phyloP scores from a whole-genome alignment of 2,329 filamentous ascomycete species.

The Sporothrix brunneoviolacea region DNA sequence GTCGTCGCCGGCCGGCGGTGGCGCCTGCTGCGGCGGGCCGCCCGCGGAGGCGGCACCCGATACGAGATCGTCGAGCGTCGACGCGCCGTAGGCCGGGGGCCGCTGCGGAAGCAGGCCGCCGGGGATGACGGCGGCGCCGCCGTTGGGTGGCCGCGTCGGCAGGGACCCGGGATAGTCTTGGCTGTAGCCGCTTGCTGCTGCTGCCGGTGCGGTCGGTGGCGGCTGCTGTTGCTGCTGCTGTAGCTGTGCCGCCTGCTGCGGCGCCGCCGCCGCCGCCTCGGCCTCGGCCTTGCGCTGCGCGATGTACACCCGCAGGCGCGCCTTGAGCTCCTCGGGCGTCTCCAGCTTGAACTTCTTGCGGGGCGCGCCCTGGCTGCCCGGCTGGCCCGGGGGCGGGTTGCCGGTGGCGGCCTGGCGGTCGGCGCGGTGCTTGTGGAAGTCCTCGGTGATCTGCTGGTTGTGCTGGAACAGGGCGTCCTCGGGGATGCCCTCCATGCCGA shows the following conservation, averaged over 20 bases:
- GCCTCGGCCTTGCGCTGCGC: slow-evolving; percentile 52
- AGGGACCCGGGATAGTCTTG: slow-evolving; percentile 18
- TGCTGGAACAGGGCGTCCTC: slow-evolving; percentile 77
- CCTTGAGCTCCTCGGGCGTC: slow-evolving; percentile 69
- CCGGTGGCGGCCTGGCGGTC: slow-evolving; percentile 77
- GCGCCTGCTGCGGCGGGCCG: not conserved
- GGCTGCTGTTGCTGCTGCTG: slow-evolving; percentile 10
- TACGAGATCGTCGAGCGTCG: slow-evolving; percentile 42
- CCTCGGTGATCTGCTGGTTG: slow-evolving; percentile 76
- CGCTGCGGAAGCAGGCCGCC: slow-evolving; percentile 24
- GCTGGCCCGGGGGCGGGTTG: slow-evolving; percentile 66
- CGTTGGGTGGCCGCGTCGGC: slow-evolving; percentile 20
- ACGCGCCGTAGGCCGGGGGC: slow-evolving; percentile 22
- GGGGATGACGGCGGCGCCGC: no score
- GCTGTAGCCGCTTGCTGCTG: slow-evolving; percentile 22
- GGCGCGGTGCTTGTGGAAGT: slow-evolving; percentile 78
- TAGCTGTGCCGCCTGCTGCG: slow-evolving; percentile 33
- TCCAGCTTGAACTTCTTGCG: slow-evolving; percentile 66
- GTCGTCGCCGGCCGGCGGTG: slow-evolving; percentile 45
- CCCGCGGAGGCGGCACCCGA: slow-evolving; percentile 28
- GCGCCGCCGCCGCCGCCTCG: slow-evolving; percentile 22
- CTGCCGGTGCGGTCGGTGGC: slow-evolving; percentile 35
- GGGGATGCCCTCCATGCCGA: slow-evolving; percentile 95
- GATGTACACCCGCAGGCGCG: slow-evolving; percentile 70
- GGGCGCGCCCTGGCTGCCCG: slow-evolving; percentile 50